Conservation (phyloP, 371 early-diverging fungal species). For the Saksenaea oblongispora region DNA sequence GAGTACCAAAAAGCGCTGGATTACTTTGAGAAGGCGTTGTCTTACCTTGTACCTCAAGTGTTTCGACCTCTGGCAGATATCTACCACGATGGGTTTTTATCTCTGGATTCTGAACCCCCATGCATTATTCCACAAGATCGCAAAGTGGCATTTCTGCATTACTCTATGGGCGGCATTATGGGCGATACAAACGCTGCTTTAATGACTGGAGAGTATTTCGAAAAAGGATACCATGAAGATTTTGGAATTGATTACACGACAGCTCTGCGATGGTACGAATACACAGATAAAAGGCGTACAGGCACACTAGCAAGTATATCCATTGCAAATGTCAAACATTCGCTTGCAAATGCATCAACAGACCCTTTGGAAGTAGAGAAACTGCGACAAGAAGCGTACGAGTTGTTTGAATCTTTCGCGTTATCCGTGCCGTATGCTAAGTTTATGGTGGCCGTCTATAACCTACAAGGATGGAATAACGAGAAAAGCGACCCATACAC, state of each 20-base stretch:
- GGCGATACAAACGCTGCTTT: not conserved
- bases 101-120: not conserved
- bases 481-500: constrained; percentile 4
- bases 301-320: constrained; percentile 18
- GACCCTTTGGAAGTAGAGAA: not conserved
- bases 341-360: not conserved
- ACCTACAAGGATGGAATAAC: constrained; percentile 22
- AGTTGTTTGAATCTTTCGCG: constrained; percentile 10
- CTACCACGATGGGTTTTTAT: not conserved
- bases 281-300: constrained; percentile 3
- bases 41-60: not conserved
- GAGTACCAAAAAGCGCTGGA: not conserved
- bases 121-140: not conserved
- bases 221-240: constrained; percentile 15
- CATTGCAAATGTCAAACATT: constrained; percentile 19
- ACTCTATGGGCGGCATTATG: not conserved
- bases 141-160: not conserved
- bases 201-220: constrained; percentile 12
- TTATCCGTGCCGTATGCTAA: constrained; percentile 9
- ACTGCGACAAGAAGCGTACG: constrained; percentile 15
- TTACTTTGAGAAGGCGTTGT: not conserved
- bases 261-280: constrained; percentile 18
- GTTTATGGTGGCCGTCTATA: constrained; percentile 24
- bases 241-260: constrained; percentile 4
- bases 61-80: not conserved